Conservation (phyloP, 768 basidiomycete genomes). For the Russula abietina region DNA sequence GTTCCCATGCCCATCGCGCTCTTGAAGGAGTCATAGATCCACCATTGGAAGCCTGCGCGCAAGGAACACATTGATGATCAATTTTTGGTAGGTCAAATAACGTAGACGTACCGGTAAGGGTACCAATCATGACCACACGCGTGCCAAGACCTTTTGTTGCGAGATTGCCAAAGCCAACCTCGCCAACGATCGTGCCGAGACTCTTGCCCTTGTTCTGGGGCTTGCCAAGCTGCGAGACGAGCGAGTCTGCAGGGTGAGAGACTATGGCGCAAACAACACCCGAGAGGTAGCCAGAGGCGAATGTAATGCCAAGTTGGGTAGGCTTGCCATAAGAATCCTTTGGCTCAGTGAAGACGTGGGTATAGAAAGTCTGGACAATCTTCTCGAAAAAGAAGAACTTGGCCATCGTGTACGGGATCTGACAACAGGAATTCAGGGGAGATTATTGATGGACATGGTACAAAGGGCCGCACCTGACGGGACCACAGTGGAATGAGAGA, state of each 20-base stretch:
- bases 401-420: slow-evolving; percentile 99
- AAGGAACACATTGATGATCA: slow-evolving; percentile 29
- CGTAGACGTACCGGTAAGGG: slow-evolving; percentile 27
- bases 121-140: slow-evolving; percentile 72
- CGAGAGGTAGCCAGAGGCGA: slow-evolving; percentile 87
- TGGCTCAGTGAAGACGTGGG: slow-evolving; percentile 74
- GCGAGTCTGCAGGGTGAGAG: slow-evolving; percentile 91
- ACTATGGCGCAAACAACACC: slow-evolving; percentile 95
- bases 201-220: slow-evolving; percentile 76
- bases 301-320: slow-evolving; percentile 85
- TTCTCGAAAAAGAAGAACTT: slow-evolving; percentile 97
- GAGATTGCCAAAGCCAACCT: slow-evolving; percentile 58
- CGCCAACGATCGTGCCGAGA: slow-evolving; percentile 60
- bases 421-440: slow-evolving; percentile 21
- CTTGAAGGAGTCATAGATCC: slow-evolving; percentile 91
- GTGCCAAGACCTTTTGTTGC: slow-evolving; percentile 85
- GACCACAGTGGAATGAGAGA: slow-evolving; percentile 85
- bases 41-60: slow-evolving; percentile 81
- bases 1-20: slow-evolving; percentile 77
- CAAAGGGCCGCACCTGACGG: slow-evolving; percentile 54
- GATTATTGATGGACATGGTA: not conserved
- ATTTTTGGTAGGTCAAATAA: not conserved
- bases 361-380: slow-evolving; percentile 83
- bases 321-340: slow-evolving; percentile 74
- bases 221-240: slow-evolving; percentile 94